Evolutionary conservation across 371 early-diverging fungal species (phyloP), one percentile per base, ranked within the genome.

Genomic region (Smittium mucronatum): DNA sequence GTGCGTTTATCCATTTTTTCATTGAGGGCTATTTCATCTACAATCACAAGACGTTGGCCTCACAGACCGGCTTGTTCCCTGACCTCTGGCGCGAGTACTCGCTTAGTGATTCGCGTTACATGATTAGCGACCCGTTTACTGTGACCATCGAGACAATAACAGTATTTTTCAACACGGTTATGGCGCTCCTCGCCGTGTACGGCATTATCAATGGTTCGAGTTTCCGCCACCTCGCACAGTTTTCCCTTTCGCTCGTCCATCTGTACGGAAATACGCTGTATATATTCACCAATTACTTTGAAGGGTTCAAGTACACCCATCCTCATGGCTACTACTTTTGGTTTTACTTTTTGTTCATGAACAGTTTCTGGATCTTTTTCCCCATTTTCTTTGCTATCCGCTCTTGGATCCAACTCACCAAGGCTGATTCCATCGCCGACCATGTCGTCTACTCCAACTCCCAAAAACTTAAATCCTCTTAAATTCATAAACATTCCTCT

Each of bases 21-120:
- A 84, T 94, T n/a, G 96, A 95, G 79, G 88, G 90, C 0, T 94
- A 93, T 79, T 94, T 89, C 83, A 81, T 88, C 34, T 78, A 76
- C 65, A 81, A 85, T 77, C 81, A 86, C 72, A 36, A 66, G 16
- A 80, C 80, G 2, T 76, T 95, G 30, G 86, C 90, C 0, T 83
- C 84, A 17, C 84, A 88, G 73, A 76, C 80, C 58, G 76, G 75
- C 34, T 68, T 89, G 1, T 65, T 93, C 58, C 91, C 85, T n/a
- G 86, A 93, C 70, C 70, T 92, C 68, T 96, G 94, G 93, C 92
- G 93, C 80, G 95, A 96, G 79, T 96, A 96, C 75, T 80, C 93
- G 0, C 82, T 86, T 72, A 83, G 86, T 16, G 96, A 96, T 76
- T 93, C 93, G 16, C 80, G 95, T 31, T 96, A 96, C 75, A 77